Evolutionary conservation across 2,329 filamentous ascomycete genomes (phyloP), one percentile per base, ranked within the genome.

Genomic region (Lithohypha guttulata): DNA sequence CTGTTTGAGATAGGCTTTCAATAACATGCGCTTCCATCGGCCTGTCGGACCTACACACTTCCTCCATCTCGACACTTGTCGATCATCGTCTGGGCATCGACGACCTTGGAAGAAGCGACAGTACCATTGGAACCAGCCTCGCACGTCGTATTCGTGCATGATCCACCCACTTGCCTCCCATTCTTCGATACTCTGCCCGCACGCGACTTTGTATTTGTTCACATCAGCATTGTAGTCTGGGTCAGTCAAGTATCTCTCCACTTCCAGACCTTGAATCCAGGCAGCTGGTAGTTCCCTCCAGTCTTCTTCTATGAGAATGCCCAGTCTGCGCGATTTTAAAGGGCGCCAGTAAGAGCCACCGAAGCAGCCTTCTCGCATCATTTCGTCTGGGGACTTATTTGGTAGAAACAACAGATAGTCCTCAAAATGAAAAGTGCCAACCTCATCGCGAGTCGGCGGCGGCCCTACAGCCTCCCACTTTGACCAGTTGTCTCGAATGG

Each of bases 101-200:
- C 70, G 49, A 0, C 70, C 69, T 15, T 57, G 58, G 53, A 65
- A 73, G 51, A 72, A 73, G 0, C 69, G 61, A 34, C 62, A 65
- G 50, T 72, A 73, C 70, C 70, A 73, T 49, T 73, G 70, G 47
- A 73, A 72, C 70, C 69, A 75, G 4, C 70, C 70, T 31, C 71
- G 52, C 2, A 71, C 64, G 51, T 74, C 70, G 38, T 64, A 63
- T 17, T 60, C 58, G 45, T 71, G 69, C n/a, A 59, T 58, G 33
- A 74, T 73, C 70, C 70, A 75, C 0, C 71, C 70, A 3, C 60
- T 60, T 0, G 64, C 65, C 49, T 74, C 70, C 70, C 70, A 73
- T 45, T 70, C 62, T 48, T 73, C 69, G 30, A 73, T 72, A 11
- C 55, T 62, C 53, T 73, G 70, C 3, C 70, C 70, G 46, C 68